Evolutionary conservation across 2,329 filamentous ascomycete species (phyloP).

Genomic region (Epichloe coenophiala): DNA sequence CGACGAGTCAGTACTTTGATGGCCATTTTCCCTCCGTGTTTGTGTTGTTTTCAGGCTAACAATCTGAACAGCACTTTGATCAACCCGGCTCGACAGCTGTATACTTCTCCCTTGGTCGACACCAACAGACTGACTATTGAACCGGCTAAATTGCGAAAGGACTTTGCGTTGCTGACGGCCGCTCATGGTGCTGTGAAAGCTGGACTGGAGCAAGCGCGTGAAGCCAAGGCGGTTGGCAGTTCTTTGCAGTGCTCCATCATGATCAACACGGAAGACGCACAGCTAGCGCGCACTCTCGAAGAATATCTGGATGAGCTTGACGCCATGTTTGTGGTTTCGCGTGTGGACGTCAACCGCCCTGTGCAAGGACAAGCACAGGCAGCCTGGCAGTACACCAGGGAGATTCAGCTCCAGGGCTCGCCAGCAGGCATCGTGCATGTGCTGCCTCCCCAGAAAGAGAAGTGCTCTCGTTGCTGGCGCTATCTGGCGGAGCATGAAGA

Average conservation of each 20-base stretch:
- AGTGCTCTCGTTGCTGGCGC: conserved; percentile 84
- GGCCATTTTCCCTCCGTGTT: neutral
- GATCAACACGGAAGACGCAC: conserved; percentile 30
- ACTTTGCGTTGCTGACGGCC: conserved; percentile 34
- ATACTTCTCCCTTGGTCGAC: conserved; percentile 29
- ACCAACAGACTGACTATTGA: conserved; percentile 23
- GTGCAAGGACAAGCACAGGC: conserved; percentile 14
- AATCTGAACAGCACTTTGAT: conserved; percentile 12
- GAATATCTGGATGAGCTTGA: conserved; percentile 39
- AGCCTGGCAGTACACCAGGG: conserved; percentile 28
- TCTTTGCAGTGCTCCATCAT: conserved; percentile 66
- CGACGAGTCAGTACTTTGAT: conserved; percentile 22
- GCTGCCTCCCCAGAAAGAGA: conserved; percentile 40
- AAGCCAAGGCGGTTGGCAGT: conserved; percentile 60
- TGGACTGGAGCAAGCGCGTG: conserved; percentile 60
- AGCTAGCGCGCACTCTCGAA: conserved; percentile 21
- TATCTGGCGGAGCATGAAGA: conserved; percentile 59
- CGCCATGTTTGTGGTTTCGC: conserved; percentile 56
- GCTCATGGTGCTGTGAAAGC: conserved; percentile 57
- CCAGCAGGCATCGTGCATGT: conserved; percentile 27
- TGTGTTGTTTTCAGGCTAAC: neutral
- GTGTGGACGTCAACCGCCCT: conserved; percentile 34
- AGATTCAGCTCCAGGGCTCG: conserved; percentile 27
- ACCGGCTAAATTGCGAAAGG: conserved; percentile 25
- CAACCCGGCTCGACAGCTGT: conserved; percentile 34